A percentile compares a stretch with the other conserved stretches of the same genome.
Evolutionary conservation across 768 basidiomycete genomes (phyloP).

Genomic region (Leccinum subgranulosum): DNA sequence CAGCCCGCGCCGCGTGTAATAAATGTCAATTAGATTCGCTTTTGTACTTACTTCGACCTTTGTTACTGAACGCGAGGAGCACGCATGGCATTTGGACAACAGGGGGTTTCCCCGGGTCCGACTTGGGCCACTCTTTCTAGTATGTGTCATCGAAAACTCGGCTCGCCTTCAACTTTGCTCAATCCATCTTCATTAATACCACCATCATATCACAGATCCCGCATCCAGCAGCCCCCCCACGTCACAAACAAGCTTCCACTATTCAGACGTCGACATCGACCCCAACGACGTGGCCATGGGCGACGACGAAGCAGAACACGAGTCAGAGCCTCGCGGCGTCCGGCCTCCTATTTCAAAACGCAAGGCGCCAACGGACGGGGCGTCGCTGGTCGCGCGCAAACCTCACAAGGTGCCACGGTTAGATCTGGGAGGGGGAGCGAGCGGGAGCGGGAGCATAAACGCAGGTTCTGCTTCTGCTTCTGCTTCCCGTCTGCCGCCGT

Average conservation of each 20-base stretch:
- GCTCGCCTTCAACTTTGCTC: background rate
- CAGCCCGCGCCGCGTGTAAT: background rate
- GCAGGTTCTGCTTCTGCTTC: background rate
- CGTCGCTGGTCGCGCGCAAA: slow-evolving; percentile 1
- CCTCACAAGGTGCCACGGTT: slow-evolving; percentile 22
- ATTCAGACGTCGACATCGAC: slow-evolving; percentile 15
- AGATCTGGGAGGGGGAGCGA: slow-evolving; percentile 1
- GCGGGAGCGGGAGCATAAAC: background rate
- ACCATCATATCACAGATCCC: slow-evolving; percentile 14
- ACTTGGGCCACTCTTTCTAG: slow-evolving; percentile 24
- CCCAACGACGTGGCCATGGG: slow-evolving; percentile 16
- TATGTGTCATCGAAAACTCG: slow-evolving; percentile 15
- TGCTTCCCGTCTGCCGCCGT: background rate
- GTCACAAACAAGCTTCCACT: slow-evolving; percentile 5
- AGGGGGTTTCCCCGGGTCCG: slow-evolving; percentile 23
- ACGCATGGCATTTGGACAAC: background rate
- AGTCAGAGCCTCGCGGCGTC: background rate
- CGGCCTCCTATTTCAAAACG: slow-evolving; percentile 23
- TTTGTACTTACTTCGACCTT: background rate
- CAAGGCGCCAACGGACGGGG: slow-evolving; percentile 19
- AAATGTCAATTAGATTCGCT: background rate
- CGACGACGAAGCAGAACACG: slow-evolving; percentile 19
- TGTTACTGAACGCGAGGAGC: background rate
- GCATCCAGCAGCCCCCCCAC: slow-evolving; percentile 19
- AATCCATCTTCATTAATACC: background rate